These are phyloP conservation scores for Blumeriella jaapii DNA, from an alignment of 2,329 filamentous ascomycete genomes.

Conservation along the genomic window DNA sequence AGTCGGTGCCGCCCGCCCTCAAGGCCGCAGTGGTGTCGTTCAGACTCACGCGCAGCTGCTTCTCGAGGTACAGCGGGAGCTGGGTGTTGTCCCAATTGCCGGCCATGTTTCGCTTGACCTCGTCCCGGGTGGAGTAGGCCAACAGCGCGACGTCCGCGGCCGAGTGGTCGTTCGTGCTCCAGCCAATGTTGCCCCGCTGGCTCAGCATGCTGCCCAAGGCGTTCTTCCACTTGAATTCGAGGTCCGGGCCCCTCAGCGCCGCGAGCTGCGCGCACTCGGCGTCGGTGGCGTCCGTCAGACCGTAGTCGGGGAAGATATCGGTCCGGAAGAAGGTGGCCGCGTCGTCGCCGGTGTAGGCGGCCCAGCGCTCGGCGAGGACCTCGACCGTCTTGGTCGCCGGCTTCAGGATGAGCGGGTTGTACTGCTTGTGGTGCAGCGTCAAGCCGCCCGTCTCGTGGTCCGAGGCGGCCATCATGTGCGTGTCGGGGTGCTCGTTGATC, in stretches of 20 bases:
- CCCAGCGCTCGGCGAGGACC: background rate
- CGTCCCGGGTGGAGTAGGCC: background rate
- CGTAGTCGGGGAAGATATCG: conserved; percentile 1
- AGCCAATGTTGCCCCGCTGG: background rate
- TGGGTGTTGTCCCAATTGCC: conserved; percentile 6
- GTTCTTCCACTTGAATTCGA: background rate
- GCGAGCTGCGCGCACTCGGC: conserved; percentile 1
- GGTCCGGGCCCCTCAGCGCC: background rate
- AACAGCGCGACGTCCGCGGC: conserved; percentile 2
- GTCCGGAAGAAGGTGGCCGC: conserved; percentile 1
- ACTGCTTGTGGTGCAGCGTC: conserved; percentile 1
- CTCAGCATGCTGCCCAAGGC: conserved; percentile 2
- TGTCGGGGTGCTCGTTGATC: conserved; percentile 3
- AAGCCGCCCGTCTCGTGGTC: conserved; percentile 3
- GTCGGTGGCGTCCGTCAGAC: conserved; percentile 2
- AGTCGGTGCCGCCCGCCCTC: conserved; percentile 1
- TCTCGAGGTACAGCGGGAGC: conserved; percentile 3
- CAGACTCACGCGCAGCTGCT: background rate
- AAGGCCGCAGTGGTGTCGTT: background rate
- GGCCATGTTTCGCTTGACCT: conserved; percentile 2
- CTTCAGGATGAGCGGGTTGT: conserved; percentile 1
- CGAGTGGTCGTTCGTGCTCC: conserved; percentile 1
- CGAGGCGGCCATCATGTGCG: conserved; percentile 3
- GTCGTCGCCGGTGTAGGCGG: background rate
- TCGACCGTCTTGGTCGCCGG: background rate